These are phyloP conservation scores for Ceratobasidium papillatum DNA, from an alignment of 1,284 basidiomycete species.

Conservation along the genomic window DNA sequence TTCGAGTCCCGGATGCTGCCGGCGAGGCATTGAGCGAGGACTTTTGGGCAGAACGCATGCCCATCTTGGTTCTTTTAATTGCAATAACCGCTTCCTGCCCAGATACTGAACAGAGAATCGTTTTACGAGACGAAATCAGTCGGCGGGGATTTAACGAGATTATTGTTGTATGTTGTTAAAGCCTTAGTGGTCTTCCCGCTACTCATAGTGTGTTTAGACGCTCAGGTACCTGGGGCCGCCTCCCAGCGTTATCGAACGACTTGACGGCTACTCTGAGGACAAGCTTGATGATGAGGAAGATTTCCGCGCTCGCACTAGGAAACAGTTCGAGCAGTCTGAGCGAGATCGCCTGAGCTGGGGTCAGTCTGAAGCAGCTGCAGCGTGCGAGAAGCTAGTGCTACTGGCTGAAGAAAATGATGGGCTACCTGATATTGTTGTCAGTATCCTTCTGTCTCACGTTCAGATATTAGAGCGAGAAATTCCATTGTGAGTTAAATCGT, in stretches of 20 bases:
- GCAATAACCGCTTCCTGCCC: conserved; percentile 82
- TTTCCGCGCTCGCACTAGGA: conserved; percentile 63
- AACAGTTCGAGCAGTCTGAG: conserved; percentile 26
- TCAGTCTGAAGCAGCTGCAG: conserved; percentile 30
- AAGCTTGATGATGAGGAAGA: conserved; percentile 90
- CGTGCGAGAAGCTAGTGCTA: conserved; percentile 58
- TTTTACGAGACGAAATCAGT: conserved; percentile 81
- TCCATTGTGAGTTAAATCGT: conserved; percentile 61
- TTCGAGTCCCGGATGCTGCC: conserved; percentile 62
- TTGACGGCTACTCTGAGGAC: conserved; percentile 85
- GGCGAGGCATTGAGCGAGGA: conserved; percentile 61
- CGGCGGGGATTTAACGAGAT: conserved; percentile 83
- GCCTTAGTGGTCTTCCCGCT: background rate
- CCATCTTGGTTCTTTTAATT: conserved; percentile 81
- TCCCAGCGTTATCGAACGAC: conserved; percentile 74
- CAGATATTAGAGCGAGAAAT: conserved; percentile 66
- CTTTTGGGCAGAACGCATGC: conserved; percentile 82
- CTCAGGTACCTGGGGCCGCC: conserved; percentile 80
- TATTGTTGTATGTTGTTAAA: conserved; percentile 69
- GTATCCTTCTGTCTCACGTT: conserved; percentile 50
- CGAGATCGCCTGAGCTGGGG: conserved; percentile 1
- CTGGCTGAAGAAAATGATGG: conserved; percentile 66
- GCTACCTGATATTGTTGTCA: conserved; percentile 64
- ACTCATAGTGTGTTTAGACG: conserved; percentile 56
- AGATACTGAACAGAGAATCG: conserved; percentile 77